Percentiles rank a stretch among this genome's conserved stretches.
These are phyloP conservation scores for Aspergillus avenaceus DNA, from an alignment of 495 filamentous ascomycete genomes.

Conservation along the genomic window DNA sequence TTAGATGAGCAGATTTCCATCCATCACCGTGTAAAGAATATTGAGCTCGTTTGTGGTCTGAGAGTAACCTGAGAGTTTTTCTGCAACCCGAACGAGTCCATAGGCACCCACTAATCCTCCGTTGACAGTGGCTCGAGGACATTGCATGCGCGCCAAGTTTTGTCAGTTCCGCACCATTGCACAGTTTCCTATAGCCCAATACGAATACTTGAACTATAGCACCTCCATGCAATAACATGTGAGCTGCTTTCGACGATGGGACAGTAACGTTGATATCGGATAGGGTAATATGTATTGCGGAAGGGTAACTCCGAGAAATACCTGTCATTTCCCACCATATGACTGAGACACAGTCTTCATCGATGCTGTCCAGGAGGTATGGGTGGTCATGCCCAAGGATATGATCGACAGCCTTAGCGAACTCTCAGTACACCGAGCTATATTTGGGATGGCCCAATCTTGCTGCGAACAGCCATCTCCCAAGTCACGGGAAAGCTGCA, in stretches of 20 bases:
- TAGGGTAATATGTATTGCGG: constrained; percentile 12
- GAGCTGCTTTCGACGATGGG: neutral
- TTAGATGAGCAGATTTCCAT: constrained; percentile 9
- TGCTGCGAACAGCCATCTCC: constrained; percentile 12
- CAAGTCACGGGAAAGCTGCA: constrained; percentile 10
- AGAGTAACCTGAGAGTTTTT: constrained; percentile 4
- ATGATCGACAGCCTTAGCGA: constrained; percentile 8
- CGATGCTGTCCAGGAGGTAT: constrained; percentile 11
- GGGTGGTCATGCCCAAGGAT: constrained; percentile 9
- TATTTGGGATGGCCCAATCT: constrained; percentile 9
- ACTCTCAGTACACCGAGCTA: constrained; percentile 12
- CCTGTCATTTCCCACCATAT: constrained; percentile 9
- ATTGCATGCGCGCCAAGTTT: neutral
- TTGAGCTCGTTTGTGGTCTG: constrained; percentile 9
- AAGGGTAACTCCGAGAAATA: constrained; percentile 4
- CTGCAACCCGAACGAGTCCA: constrained; percentile 11
- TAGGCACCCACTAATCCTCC: constrained; percentile 8
- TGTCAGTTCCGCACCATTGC: neutral
- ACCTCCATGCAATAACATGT: neutral
- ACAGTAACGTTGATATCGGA: constrained; percentile 9
- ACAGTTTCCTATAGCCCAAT: neutral
- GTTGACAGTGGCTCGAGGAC: constrained; percentile 3
- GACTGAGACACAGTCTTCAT: constrained; percentile 10
- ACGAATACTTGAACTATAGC: constrained; percentile 2
- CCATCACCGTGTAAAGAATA: constrained; percentile 9